These are phyloP conservation scores for Pythium insidiosum DNA, from an alignment of 352 stramenopile genomes.

Conservation along the genomic window DNA sequence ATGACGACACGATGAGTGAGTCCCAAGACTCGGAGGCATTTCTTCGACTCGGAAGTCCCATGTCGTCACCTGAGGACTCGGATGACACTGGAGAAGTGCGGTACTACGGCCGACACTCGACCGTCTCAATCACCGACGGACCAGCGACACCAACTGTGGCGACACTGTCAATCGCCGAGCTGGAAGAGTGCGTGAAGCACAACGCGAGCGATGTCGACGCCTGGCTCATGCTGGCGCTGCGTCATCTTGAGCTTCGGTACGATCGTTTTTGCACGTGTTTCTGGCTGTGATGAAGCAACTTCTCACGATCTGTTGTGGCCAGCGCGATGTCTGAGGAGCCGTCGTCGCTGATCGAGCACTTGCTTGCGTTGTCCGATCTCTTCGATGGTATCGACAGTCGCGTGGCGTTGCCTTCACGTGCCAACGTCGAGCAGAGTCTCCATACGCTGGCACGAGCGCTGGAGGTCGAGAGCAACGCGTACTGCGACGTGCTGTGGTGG, in stretches of 20 bases:
- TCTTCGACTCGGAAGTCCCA: slow-evolving; percentile 4
- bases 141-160: no score
- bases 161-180: background rate
- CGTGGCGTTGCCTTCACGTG: no score
- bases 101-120: background rate
- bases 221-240: slow-evolving; percentile 14
- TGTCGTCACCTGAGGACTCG: no score
- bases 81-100: no score
- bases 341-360: no score
- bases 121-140: background rate
- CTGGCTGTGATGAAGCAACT: no score
- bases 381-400: no score
- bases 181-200: slow-evolving; percentile 4
- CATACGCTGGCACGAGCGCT: slow-evolving; percentile 22
- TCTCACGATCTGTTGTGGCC: no score
- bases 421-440: slow-evolving; percentile 14
- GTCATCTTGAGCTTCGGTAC: slow-evolving; percentile 7
- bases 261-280: background rate
- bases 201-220: slow-evolving; percentile 12
- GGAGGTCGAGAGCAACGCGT: slow-evolving; percentile 28
- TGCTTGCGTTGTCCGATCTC: no score
- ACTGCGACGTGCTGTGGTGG: slow-evolving; percentile 25
- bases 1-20: no score
- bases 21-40: background rate
- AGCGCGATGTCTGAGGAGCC: no score